These are phyloP conservation scores for Protea cynaroides DNA, from an alignment of 164 flowering plant species.

Conservation along the genomic window DNA sequence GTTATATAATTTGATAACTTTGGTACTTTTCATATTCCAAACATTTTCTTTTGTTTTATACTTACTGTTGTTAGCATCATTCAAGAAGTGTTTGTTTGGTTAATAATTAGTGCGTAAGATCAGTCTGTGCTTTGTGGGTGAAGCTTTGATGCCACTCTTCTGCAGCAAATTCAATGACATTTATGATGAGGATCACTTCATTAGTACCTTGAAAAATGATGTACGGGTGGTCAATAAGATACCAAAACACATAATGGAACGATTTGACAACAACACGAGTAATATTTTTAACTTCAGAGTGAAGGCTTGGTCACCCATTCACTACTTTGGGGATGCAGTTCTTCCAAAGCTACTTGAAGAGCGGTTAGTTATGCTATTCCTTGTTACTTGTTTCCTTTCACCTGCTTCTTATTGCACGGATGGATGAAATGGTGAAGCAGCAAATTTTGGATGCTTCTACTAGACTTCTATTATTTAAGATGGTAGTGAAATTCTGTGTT, in stretches of 20 bases:
- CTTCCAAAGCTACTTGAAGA: constrained; percentile 88
- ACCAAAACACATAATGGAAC: constrained; percentile 75
- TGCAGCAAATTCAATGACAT: constrained; percentile 86
- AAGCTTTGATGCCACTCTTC: background rate
- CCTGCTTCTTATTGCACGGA: background rate
- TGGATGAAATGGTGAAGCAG: background rate
- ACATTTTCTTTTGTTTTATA: too few species aligned
- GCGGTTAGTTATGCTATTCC: constrained; percentile 42
- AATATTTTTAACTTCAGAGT: constrained; percentile 78
- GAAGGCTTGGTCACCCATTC: constrained; percentile 82
- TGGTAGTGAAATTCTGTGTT: too few species aligned
- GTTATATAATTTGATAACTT: too few species aligned
- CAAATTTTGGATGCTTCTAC: too few species aligned
- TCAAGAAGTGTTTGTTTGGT: background rate
- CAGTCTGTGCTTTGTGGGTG: background rate
- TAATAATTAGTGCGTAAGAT: background rate
- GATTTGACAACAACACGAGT: constrained; percentile 75
- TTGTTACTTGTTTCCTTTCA: background rate
- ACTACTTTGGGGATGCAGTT: constrained; percentile 64
- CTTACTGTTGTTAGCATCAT: too few species aligned
- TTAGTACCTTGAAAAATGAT: constrained; percentile 53
- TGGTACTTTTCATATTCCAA: too few species aligned
- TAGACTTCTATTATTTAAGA: too few species aligned
- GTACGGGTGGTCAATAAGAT: constrained; percentile 61
- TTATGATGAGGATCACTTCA: constrained; percentile 77